Evolutionary conservation across 495 filamentous ascomycete genomes (phyloP).

Genomic region (Tuber aestivum): DNA sequence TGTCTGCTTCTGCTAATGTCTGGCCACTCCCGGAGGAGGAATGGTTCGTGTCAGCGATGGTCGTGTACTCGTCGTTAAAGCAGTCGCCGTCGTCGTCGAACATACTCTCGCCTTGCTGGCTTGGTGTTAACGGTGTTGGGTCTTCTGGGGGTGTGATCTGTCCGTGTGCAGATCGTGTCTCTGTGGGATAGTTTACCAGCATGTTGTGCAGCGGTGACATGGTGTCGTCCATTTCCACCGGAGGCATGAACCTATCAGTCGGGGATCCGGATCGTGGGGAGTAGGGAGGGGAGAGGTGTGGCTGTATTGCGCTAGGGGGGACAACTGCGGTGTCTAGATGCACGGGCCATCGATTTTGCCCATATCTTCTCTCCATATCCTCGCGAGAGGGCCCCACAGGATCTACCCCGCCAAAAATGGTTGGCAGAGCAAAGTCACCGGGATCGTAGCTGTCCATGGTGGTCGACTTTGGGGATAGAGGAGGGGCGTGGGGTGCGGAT

Average conservation of each 20-base stretch:
- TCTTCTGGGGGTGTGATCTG: slow-evolving; percentile 22
- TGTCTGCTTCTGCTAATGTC: not conserved
- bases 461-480: not conserved
- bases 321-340: not conserved
- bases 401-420: not conserved
- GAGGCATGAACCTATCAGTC: not conserved
- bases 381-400: not conserved
- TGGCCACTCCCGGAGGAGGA: not conserved
- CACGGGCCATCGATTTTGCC: not conserved
- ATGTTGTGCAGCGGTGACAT: slow-evolving; percentile 1
- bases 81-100: not conserved
- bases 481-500: not conserved
- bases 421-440: not conserved
- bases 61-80: not conserved
- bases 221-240: not conserved
- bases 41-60: not conserved
- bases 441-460: not conserved
- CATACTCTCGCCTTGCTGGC: not conserved
- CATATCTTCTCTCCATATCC: not conserved
- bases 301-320: not conserved
- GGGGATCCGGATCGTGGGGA: not conserved
- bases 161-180: slow-evolving; percentile 15
- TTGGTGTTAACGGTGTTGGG: not conserved
- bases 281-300: slow-evolving; percentile 1
- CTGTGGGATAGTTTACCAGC: not conserved